Evolutionary conservation across 2,329 filamentous ascomycete species (phyloP).

Genomic region (Fusarium camptoceras): DNA sequence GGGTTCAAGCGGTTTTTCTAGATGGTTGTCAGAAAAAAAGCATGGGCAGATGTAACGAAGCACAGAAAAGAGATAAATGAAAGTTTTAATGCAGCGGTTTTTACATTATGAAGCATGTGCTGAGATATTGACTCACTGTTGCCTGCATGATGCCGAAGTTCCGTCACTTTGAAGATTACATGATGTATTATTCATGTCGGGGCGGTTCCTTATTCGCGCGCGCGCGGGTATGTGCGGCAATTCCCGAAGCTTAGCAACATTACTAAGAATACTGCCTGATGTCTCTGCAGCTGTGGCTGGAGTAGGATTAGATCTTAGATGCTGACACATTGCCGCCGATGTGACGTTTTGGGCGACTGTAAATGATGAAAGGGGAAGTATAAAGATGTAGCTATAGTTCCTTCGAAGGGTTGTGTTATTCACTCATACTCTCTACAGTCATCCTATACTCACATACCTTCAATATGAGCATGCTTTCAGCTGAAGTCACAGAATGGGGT

Average conservation of each 20-base stretch:
- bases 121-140: not conserved
- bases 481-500: slow-evolving; percentile 56
- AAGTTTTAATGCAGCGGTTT: slow-evolving; percentile 40
- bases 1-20: slow-evolving; percentile 43
- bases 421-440: not conserved
- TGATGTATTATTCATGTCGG: slow-evolving; percentile 17
- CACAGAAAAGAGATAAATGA: slow-evolving; percentile 47
- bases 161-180: slow-evolving; percentile 38
- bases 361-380: slow-evolving; percentile 6
- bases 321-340: slow-evolving; percentile 4
- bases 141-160: slow-evolving; percentile 28
- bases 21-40: slow-evolving; percentile 46
- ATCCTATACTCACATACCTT: not conserved
- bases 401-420: not conserved
- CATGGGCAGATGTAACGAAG: slow-evolving; percentile 48
- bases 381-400: slow-evolving; percentile 21
- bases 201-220: not conserved
- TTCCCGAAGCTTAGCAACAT: slow-evolving; percentile 29
- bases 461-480: slow-evolving; percentile 52
- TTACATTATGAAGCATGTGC: not conserved
- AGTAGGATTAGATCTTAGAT: not conserved
- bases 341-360: not conserved
- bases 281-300: slow-evolving; percentile 10
- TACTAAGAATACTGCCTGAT: slow-evolving; percentile 14
- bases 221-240: not conserved